Evolutionary conservation across 768 basidiomycete species (phyloP), one percentile per base, ranked within the genome.

Genomic region (Trametes maxima): DNA sequence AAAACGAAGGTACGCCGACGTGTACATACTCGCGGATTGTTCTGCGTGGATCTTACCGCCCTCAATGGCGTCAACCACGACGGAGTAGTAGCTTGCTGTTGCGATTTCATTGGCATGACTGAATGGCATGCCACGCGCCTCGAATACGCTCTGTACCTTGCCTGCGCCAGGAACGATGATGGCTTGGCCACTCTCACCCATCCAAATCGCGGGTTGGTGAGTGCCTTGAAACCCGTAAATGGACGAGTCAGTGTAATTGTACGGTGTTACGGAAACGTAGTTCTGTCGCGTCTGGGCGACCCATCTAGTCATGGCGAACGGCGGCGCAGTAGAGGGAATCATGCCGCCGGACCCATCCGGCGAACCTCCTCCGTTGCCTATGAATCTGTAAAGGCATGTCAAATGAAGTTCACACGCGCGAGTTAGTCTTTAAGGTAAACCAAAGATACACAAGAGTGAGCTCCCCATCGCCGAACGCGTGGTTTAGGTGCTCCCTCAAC

Each of bases 281-380:
- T 90, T 91, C 57, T 84, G 76, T 59, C 88, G 82, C 10, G 88
- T 92, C 72, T 90, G 89, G 0, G 90, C 88, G 12, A 90, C 87
- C 91, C 92, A 92, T 35, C 92, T 82, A 0, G 90, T 92, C 90
- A 92, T 92, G 5, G 82, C 91, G 66, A 93, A 94, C 0, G 92
- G 92, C 3, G 90, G 89, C 5, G 84, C 85, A n/a, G 79, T 78
- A 8, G 85, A 87, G 0, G 89, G 89, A 48, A 91, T 89, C 87
- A 89, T 90, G 0, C 89, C 89, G 25, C 89, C 89, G 0, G 86
- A 86, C 1, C 81, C 83, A 65, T 89, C 85, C 1, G 89, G 88
- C 0, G 82, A 82, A 62, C 85, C 82, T 0, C 89, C 89, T 0
- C 86, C 87, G 63, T 89, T 90, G 11, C 89, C 89, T 48, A 90